Evolutionary conservation across 208 protist species (phyloP).

Genomic region (Acanthamoeba divionensis): DNA sequence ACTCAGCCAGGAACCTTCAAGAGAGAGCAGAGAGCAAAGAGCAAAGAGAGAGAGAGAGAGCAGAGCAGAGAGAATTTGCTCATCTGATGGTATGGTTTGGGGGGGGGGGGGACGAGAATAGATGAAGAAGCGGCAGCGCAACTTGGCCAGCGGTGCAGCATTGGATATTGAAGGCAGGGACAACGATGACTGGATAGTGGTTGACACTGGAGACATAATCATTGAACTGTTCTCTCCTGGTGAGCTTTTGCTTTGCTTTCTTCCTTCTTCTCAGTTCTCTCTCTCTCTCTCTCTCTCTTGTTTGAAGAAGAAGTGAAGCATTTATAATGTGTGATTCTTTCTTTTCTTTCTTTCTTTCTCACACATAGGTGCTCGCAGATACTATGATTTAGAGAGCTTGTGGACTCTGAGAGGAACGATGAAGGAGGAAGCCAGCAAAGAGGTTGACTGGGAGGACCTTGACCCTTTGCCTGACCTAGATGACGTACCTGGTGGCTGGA

Average conservation of each 20-base stretch:
- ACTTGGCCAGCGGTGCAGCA: background rate
- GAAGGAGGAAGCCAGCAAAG: background rate
- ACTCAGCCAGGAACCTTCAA: no score
- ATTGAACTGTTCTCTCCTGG: conserved; percentile 26
- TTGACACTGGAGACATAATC: background rate
- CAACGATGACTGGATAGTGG: conserved; percentile 41
- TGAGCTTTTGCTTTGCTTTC: background rate
- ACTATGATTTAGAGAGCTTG: conserved; percentile 38
- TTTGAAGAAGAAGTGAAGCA: no score
- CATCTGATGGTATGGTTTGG: no score
- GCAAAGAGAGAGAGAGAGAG: no score
- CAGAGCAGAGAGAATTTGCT: no score
- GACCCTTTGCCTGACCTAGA: conserved; percentile 29
- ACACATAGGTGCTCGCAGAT: background rate
- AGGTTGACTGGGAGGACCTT: conserved; percentile 4
- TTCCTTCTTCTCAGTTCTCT: background rate
- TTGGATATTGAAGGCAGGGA: background rate
- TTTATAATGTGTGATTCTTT: no score
- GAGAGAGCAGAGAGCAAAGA: no score
- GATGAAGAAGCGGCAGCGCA: background rate
- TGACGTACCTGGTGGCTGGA: conserved; percentile 26
- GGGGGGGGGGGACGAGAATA: no score
- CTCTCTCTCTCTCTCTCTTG: background rate
- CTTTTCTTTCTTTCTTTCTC: background rate
- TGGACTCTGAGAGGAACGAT: background rate